A percentile compares a stretch with the other conserved stretches of the same genome.
Evolutionary conservation across 306 rosid genomes (phyloP).

Genomic region (Cyclanthera cordifolia): DNA sequence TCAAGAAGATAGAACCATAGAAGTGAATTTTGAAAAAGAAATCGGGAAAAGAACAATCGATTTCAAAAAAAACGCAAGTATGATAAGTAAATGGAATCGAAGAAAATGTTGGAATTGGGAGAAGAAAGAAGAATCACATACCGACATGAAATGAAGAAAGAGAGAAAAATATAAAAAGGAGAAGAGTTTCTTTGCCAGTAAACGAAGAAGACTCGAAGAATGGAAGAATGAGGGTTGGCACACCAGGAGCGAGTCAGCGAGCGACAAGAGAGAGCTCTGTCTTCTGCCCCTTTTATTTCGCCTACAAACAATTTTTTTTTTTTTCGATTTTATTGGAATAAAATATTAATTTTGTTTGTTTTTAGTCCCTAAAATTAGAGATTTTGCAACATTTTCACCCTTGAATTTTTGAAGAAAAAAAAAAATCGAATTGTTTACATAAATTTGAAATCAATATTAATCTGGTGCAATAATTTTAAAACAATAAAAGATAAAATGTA

Average conservation of each 20-base stretch:
- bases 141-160: conserved; percentile 77
- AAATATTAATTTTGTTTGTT: too few relatives aligned
- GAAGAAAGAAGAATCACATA: conserved; percentile 27
- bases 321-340: too few relatives aligned
- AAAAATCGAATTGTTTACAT: too few relatives aligned
- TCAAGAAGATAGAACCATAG: not conserved
- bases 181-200: not conserved
- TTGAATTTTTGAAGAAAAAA: too few relatives aligned
- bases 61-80: not conserved
- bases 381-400: too few relatives aligned
- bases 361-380: too few relatives aligned
- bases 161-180: not conserved
- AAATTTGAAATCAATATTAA: too few relatives aligned
- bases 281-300: too few relatives aligned
- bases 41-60: not conserved
- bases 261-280: not conserved
- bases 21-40: not conserved
- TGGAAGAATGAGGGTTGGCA: not conserved
- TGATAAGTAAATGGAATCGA: conserved; percentile 9
- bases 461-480: too few relatives aligned
- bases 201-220: conserved; percentile 8
- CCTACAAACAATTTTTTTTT: too few relatives aligned
- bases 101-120: not conserved
- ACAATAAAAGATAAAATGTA: too few relatives aligned
- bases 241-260: not conserved